Base-by-base conservation (phyloP, 805 yeast genomes). In the Wickerhamiella azyma region DNA sequence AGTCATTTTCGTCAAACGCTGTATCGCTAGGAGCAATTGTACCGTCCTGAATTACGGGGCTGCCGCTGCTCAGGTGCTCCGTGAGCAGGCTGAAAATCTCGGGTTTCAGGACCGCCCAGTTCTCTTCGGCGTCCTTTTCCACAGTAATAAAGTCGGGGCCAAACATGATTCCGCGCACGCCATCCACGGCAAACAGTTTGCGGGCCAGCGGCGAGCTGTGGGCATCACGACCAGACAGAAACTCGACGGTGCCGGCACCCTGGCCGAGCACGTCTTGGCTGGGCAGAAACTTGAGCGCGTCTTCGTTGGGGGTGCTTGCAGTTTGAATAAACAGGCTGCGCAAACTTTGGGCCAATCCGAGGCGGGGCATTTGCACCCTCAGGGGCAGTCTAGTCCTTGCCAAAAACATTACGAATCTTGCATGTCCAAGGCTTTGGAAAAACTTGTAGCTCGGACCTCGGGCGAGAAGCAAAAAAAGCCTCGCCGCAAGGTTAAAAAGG, bases 101-200 rank as follows among this genome's bases (percentile, higher is more conserved):
- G 5, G 83, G 82, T 46, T 79, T 76, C 14, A 83, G 72, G 46
- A 77, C 77, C 26, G 80, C 76, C 94, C 94, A 83, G 52, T 73
- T 73, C 13, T 72, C 68, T 52, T 72, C 75, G 28, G 63, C 56
- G 17, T 62, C 58, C 61, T 84, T 84, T 56, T 82, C 89, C 14
- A 85, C 74, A 0, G 95, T 85, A 51, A 85, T 79, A 61, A 86
- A 85, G 61, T 85, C 79, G 3, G 79, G 69, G 2, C 95, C 95
- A 57, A 83, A 77, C 79, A 85, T 73, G 44, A 85, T 76, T 1
- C 85, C 72, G 38, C 70, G 70, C 33, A 85, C 74, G 3, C 94
- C 94, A 55, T 84, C 92, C 2, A 85, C 68, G 7, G 79, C 69
- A 55, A 85, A 79, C 41, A 85, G 66, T 59, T 78, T 80, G 48